These are phyloP conservation scores for Kazachstania viticola DNA, from an alignment of 805 yeast species.

Conservation along the genomic window DNA sequence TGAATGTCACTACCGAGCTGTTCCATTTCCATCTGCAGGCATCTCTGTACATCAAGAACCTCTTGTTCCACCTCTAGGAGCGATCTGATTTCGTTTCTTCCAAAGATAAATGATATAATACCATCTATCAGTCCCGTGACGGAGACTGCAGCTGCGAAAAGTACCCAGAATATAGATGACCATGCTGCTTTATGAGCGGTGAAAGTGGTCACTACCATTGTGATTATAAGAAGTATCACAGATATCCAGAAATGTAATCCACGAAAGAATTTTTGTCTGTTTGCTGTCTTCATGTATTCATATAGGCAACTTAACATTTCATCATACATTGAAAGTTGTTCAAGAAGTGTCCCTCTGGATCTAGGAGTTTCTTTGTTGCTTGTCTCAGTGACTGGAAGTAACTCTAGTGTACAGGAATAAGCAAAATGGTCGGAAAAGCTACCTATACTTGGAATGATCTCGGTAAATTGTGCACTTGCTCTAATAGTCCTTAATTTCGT, in stretches of 20 bases:
- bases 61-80: conserved; percentile 64
- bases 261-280: conserved; percentile 56
- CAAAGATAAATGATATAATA: conserved; percentile 65
- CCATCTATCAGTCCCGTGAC: conserved; percentile 68
- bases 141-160: conserved; percentile 43
- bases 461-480: conserved; percentile 71
- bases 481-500: conserved; percentile 37
- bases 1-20: too few species aligned
- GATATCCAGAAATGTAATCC: conserved; percentile 51
- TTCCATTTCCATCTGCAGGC: too few species aligned
- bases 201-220: conserved; percentile 46
- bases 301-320: conserved; percentile 39
- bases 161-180: conserved; percentile 54
- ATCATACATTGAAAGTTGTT: conserved; percentile 27
- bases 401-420: conserved; percentile 36
- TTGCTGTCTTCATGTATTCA: conserved; percentile 40
- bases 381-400: conserved; percentile 6
- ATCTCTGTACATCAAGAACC: conserved; percentile 32
- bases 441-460: conserved; percentile 50
- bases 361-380: neutral
- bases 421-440: conserved; percentile 93
- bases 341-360: conserved; percentile 6
- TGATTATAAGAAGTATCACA: conserved; percentile 37
- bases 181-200: conserved; percentile 45
- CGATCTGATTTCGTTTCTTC: conserved; percentile 69